Conservation (phyloP, 2,329 filamentous ascomycete genomes). For the Fusarium sambucinum region DNA sequence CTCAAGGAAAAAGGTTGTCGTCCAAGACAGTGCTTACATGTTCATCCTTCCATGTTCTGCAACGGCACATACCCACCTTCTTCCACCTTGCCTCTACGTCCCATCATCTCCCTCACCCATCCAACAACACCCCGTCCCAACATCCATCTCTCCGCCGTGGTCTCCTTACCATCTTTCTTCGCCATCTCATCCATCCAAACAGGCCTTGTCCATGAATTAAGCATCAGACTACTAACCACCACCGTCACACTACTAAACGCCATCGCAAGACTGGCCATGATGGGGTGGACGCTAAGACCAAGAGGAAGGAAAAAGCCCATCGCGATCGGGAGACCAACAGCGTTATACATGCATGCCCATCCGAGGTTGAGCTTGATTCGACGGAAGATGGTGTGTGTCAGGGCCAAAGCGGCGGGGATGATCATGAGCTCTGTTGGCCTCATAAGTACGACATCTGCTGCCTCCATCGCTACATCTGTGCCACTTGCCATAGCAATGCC, state of each 20-base stretch:
- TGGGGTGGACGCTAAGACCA: background rate
- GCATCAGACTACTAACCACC: background rate
- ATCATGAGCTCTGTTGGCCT: background rate
- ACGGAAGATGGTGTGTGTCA: background rate
- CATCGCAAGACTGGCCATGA: background rate
- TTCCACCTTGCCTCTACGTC: background rate
- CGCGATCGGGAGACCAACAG: background rate
- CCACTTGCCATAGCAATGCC: background rate
- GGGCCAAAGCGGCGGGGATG: background rate
- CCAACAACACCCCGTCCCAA: background rate
- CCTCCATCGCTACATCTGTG: background rate
- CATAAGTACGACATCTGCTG: background rate
- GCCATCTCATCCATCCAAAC: background rate
- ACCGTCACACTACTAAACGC: background rate
- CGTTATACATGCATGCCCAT: background rate
- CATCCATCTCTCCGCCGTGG: background rate
- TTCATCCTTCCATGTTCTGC: background rate
- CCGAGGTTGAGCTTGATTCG: background rate
- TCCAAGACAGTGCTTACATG: no score
- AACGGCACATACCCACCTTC: background rate
- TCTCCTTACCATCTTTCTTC: background rate
- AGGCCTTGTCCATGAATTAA: background rate
- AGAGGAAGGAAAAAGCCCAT: background rate
- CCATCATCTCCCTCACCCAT: background rate
- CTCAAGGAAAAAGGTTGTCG: no score